Conservation (phyloP, 352 stramenopile species). For the Pythium insidiosum region DNA sequence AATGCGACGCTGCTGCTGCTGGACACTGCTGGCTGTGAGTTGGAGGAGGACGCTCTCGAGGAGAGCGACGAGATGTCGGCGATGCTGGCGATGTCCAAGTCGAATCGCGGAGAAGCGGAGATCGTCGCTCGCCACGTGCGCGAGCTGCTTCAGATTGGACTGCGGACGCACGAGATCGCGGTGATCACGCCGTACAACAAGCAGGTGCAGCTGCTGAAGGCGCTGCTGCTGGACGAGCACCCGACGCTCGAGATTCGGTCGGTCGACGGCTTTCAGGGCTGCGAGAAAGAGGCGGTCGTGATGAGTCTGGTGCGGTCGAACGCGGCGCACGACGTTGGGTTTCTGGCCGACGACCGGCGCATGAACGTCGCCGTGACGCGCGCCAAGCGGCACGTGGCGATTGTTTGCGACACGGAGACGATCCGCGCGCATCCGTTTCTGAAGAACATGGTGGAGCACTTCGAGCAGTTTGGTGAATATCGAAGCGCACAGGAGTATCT, state of each 20-base stretch:
- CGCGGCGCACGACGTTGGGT: conserved; percentile 84
- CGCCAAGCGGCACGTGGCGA: conserved; percentile 91
- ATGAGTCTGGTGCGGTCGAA: conserved; percentile 97
- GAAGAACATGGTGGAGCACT: conserved; percentile 82
- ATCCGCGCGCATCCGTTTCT: conserved; percentile 90
- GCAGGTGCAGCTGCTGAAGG: conserved; percentile 91
- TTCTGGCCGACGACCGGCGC: conserved; percentile 93
- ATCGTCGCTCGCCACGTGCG: conserved; percentile 82
- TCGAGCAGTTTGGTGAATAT: conserved; percentile 92
- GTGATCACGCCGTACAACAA: conserved; percentile 99
- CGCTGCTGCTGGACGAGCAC: conserved; percentile 61
- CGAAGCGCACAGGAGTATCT: conserved; percentile 79
- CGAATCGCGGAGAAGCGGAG: conserved; percentile 67
- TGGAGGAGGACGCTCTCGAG: conserved; percentile 86
- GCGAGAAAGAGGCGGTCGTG: conserved; percentile 97
- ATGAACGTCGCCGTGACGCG: conserved; percentile 98
- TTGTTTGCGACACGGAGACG: conserved; percentile 94
- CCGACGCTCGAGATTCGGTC: conserved; percentile 85
- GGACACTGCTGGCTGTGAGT: conserved; percentile 91
- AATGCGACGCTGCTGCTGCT: conserved; percentile 86
- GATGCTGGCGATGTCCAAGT: conserved; percentile 52
- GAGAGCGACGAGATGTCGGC: conserved; percentile 12
- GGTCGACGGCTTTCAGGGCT: conserved; percentile 97
- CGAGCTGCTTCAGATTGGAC: conserved; percentile 70
- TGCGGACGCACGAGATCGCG: conserved; percentile 89